Evolutionary conservation across 2,329 filamentous ascomycete genomes (phyloP).

Genomic region (Penicillium sp.): DNA sequence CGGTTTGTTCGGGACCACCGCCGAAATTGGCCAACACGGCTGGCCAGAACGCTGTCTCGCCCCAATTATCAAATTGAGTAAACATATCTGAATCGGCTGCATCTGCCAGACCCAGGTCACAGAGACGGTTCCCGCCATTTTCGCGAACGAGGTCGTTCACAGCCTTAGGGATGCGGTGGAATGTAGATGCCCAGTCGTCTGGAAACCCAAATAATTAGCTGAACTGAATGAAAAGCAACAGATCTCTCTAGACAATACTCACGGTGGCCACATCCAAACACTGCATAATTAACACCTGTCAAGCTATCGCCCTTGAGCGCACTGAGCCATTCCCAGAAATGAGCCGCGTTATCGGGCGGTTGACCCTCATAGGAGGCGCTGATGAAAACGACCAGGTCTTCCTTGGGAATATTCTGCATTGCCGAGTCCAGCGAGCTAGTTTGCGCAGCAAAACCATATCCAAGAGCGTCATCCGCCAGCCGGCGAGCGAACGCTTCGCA

Average conservation of each 20-base stretch:
- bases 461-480: constrained; percentile 60
- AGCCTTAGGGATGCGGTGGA: constrained; percentile 66
- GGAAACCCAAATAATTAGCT: neutral
- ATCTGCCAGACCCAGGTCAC: constrained; percentile 59
- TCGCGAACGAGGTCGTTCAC: constrained; percentile 58
- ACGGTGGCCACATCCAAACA: constrained; percentile 68
- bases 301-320: constrained; percentile 54
- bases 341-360: constrained; percentile 69
- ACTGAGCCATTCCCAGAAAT: constrained; percentile 69
- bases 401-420: constrained; percentile 60
- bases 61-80: constrained; percentile 68
- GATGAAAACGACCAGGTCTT: constrained; percentile 66
- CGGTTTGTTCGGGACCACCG: constrained; percentile 16
- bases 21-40: constrained; percentile 48
- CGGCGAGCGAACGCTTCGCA: constrained; percentile 69
- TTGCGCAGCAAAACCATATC: constrained; percentile 61
- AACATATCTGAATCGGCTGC: constrained; percentile 67
- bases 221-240: neutral
- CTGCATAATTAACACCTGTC: constrained; percentile 62
- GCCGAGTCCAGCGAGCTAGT: constrained; percentile 64
- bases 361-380: constrained; percentile 74
- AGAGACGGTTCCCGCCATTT: constrained; percentile 53
- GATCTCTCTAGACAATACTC: constrained; percentile 9
- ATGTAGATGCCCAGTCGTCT: constrained; percentile 58
- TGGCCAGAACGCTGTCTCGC: constrained; percentile 59